Evolutionary conservation across 192 early-diverging fungal species (phyloP).

Genomic region (Chytriomyces sp.): DNA sequence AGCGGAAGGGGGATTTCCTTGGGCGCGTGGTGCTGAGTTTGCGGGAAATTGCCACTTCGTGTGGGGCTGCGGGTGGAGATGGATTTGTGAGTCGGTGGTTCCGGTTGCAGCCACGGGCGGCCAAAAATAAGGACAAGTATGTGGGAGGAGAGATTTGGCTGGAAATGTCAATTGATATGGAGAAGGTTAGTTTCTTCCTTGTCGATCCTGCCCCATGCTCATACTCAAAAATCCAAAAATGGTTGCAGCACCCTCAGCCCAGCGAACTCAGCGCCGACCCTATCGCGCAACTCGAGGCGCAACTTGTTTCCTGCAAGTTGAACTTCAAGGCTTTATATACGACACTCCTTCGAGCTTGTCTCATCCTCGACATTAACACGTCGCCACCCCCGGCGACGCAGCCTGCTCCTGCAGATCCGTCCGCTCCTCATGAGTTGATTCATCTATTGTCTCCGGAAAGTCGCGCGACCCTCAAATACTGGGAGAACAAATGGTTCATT

Average conservation of each 20-base stretch:
- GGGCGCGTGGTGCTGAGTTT: conserved; percentile 43
- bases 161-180: conserved; percentile 41
- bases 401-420: conserved; percentile 30
- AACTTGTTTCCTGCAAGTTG: conserved; percentile 31
- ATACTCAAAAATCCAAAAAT: too few relatives aligned
- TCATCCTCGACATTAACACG: conserved; percentile 47
- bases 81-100: conserved; percentile 41
- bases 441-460: conserved; percentile 50
- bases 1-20: conserved; percentile 52
- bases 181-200: background rate
- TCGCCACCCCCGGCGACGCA: conserved; percentile 7
- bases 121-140: conserved; percentile 58
- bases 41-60: conserved; percentile 37
- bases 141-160: conserved; percentile 56
- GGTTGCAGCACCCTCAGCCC: background rate
- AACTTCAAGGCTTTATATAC: conserved; percentile 47
- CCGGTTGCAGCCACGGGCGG: conserved; percentile 36
- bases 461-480: conserved; percentile 28
- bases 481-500: conserved; percentile 43
- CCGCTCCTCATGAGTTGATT: conserved; percentile 13
- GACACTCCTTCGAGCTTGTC: conserved; percentile 46
- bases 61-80: conserved; percentile 28
- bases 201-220: too few relatives aligned
- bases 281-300: conserved; percentile 5
- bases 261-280: conserved; percentile 8